phyloP scores from a whole-genome alignment of 31 red algal genomes.

The Asparagopsis taxiformis region DNA sequence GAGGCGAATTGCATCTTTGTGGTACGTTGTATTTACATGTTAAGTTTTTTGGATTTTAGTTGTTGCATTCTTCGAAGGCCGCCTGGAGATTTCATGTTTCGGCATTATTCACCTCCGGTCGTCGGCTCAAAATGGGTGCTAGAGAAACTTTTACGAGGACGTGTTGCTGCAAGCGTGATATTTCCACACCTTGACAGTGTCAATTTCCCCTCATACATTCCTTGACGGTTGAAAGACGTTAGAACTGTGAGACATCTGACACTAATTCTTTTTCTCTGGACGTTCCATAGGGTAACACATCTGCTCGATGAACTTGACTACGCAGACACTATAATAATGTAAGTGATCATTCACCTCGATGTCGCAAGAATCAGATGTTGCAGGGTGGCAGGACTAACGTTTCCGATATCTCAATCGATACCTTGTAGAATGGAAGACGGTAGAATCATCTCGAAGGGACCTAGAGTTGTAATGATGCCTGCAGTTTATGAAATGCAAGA shows the following conservation, averaged over 20 bases:
- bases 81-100: slow-evolving; percentile 21
- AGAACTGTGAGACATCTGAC: too few species aligned
- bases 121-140: slow-evolving; percentile 82
- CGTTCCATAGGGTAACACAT: slow-evolving; percentile 64
- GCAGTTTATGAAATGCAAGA: slow-evolving; percentile 35
- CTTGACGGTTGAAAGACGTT: too few species aligned
- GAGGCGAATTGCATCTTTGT: slow-evolving; percentile 46
- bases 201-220: slow-evolving; percentile 38
- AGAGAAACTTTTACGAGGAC: slow-evolving; percentile 43
- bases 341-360: slow-evolving; percentile 15
- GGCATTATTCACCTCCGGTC: slow-evolving; percentile 39
- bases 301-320: slow-evolving; percentile 58
- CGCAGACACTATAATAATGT: slow-evolving; percentile 71
- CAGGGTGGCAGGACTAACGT: too few species aligned
- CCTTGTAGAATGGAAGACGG: slow-evolving; percentile 58
- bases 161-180: slow-evolving; percentile 60
- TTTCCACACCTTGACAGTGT: slow-evolving; percentile 55
- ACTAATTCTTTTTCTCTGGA: neutral
- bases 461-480: slow-evolving; percentile 67
- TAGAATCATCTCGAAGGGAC: slow-evolving; percentile 34
- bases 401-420: too few species aligned
- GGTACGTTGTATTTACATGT: slow-evolving; percentile 36
- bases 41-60: slow-evolving; percentile 4
- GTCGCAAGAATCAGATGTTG: too few species aligned
- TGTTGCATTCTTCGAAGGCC: slow-evolving; percentile 68